Evolutionary conservation across 2,329 filamentous ascomycete species (phyloP).

Genomic region (Aschersonia sp.): DNA sequence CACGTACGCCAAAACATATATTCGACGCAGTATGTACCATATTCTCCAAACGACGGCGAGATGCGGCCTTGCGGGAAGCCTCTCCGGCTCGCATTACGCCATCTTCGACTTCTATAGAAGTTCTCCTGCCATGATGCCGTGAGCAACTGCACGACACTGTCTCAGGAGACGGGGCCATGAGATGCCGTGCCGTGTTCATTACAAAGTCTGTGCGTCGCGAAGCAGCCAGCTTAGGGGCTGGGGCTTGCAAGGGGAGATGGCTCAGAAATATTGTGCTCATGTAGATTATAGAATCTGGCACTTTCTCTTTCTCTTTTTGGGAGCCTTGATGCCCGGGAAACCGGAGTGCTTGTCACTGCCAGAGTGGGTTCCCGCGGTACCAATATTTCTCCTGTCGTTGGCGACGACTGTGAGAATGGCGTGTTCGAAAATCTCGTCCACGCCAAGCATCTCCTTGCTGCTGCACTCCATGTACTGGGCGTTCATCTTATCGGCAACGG

Average conservation of each 20-base stretch:
- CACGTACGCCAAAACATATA: too few relatives aligned
- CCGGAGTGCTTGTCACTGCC: conserved; percentile 22
- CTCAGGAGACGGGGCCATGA: too few relatives aligned
- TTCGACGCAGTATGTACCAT: too few relatives aligned
- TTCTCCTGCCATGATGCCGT: too few relatives aligned
- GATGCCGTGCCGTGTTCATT: too few relatives aligned
- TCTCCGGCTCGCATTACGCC: too few relatives aligned
- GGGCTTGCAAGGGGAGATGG: neutral
- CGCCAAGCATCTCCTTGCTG: conserved; percentile 90
- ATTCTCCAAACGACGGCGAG: too few relatives aligned
- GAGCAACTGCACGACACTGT: too few relatives aligned
- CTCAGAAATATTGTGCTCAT: too few relatives aligned
- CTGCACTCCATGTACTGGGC: conserved; percentile 97
- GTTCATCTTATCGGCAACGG: conserved; percentile 84
- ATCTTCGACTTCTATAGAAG: too few relatives aligned
- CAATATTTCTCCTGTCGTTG: conserved; percentile 54
- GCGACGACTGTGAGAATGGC: conserved; percentile 84
- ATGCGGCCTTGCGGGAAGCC: too few relatives aligned
- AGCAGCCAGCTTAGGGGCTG: neutral
- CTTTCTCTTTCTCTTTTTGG: conserved; percentile 72
- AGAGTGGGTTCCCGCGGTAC: conserved; percentile 27
- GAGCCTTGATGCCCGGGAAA: conserved; percentile 27
- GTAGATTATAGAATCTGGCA: conserved; percentile 58
- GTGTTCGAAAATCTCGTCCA: conserved; percentile 89
- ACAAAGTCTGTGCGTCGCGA: too few relatives aligned